Percentiles rank a stretch among this genome's conserved stretches.
These are phyloP conservation scores for Boletellus emodensis DNA, from an alignment of 768 basidiomycete genomes.

Conservation along the genomic window DNA sequence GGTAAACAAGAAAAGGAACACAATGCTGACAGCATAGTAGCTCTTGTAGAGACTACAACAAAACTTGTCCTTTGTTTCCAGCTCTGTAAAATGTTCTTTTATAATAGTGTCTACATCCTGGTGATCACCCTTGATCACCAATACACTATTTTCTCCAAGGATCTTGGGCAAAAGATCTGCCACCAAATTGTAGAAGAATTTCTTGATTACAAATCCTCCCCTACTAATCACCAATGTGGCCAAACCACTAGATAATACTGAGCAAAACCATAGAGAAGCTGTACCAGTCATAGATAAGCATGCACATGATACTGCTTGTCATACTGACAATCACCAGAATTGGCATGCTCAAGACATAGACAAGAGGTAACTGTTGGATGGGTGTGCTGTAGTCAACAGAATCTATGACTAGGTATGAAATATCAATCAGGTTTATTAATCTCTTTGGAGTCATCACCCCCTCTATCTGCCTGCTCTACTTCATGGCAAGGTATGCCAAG, in stretches of 20 bases:
- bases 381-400: conserved; percentile 4
- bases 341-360: conserved; percentile 5
- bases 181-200: conserved; percentile 12
- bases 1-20: conserved; percentile 25
- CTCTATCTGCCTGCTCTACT: conserved; percentile 5
- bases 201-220: conserved; percentile 19
- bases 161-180: conserved; percentile 21
- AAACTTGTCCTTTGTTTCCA: conserved; percentile 9
- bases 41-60: neutral
- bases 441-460: conserved; percentile 16
- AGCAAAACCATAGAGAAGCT: conserved; percentile 30
- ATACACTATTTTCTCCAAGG: conserved; percentile 11
- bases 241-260: conserved; percentile 28
- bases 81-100: conserved; percentile 19
- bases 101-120: conserved; percentile 25
- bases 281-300: conserved; percentile 27
- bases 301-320: conserved; percentile 20
- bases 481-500: conserved; percentile 20
- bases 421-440: conserved; percentile 13
- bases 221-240: conserved; percentile 25
- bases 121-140: conserved; percentile 27
- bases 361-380: conserved; percentile 4
- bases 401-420: conserved; percentile 15
- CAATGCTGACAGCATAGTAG: conserved; percentile 8
- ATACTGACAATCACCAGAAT: conserved; percentile 25